These are phyloP conservation scores for Suillus fuscotomentosus DNA, from an alignment of 768 basidiomycete species.

Conservation along the genomic window DNA sequence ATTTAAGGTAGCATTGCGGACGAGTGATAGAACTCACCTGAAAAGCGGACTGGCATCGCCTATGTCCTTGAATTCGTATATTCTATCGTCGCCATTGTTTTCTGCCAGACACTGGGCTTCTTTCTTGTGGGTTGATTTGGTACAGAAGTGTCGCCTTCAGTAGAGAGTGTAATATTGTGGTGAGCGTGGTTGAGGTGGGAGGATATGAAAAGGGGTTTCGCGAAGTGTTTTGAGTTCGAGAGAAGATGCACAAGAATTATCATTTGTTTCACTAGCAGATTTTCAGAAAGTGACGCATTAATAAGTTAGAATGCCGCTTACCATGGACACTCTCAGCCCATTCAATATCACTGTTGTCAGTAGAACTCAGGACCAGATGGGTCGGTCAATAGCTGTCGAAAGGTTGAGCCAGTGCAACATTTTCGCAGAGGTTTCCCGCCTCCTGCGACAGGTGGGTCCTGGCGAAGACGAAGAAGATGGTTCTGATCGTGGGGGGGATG, in stretches of 20 bases:
- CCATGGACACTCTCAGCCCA: constrained; percentile 78
- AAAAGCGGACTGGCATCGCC: no score
- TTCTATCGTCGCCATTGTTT: no score
- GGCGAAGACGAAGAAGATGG: constrained; percentile 58
- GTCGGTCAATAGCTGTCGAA: constrained; percentile 69
- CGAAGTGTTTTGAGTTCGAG: constrained; percentile 54
- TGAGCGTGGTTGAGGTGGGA: constrained; percentile 35
- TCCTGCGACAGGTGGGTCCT: constrained; percentile 49
- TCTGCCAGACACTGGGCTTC: no score
- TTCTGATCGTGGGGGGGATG: constrained; percentile 44
- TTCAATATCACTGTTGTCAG: constrained; percentile 64
- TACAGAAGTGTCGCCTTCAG: constrained; percentile 44
- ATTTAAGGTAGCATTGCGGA: no score
- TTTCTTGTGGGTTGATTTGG: constrained; percentile 33
- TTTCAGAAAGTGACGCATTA: background rate
- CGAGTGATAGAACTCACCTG: no score
- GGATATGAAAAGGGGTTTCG: constrained; percentile 37
- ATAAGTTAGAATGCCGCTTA: constrained; percentile 29
- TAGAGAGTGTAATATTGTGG: constrained; percentile 38
- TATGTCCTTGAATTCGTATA: no score
- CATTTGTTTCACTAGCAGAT: constrained; percentile 43
- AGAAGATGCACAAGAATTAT: constrained; percentile 43
- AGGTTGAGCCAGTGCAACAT: constrained; percentile 65
- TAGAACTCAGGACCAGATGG: constrained; percentile 31
- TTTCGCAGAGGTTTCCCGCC: constrained; percentile 50